phyloP scores from a whole-genome alignment of 1,284 basidiomycete species.

The Filobasidium uniguttulatum region DNA sequence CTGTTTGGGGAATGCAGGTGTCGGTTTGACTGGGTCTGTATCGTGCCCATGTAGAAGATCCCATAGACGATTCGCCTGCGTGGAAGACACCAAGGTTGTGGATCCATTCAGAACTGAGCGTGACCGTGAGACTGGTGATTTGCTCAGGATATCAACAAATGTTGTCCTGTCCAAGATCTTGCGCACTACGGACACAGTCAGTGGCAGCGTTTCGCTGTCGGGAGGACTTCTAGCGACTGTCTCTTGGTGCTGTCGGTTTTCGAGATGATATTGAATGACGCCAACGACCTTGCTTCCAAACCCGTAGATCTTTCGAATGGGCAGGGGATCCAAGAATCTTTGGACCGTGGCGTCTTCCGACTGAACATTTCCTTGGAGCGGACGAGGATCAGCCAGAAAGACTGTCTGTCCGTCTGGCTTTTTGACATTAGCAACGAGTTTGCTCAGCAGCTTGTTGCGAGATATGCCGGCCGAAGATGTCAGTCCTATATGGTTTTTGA shows the following conservation, averaged over 20 bases:
- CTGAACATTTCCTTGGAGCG: neutral
- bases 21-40: conserved; percentile 24
- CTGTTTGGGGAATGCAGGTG: conserved; percentile 28
- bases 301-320: conserved; percentile 20
- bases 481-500: conserved; percentile 27
- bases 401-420: conserved; percentile 34
- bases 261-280: neutral
- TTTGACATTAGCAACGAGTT: conserved; percentile 27
- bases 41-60: conserved; percentile 26
- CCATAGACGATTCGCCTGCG: conserved; percentile 19
- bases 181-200: conserved; percentile 7
- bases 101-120: no score
- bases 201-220: neutral
- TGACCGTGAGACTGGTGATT: no score
- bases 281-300: conserved; percentile 17
- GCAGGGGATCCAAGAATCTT: conserved; percentile 25
- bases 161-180: no score
- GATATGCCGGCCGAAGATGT: conserved; percentile 33
- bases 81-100: neutral
- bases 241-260: conserved; percentile 1
- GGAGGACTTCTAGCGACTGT: neutral
- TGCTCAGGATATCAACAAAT: no score
- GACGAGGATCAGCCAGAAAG: conserved; percentile 13
- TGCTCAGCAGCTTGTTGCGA: conserved; percentile 29
- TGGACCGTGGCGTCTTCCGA: conserved; percentile 14